Evolutionary conservation across 768 basidiomycete species (phyloP).

Genomic region (Coprinellus micaceus): DNA sequence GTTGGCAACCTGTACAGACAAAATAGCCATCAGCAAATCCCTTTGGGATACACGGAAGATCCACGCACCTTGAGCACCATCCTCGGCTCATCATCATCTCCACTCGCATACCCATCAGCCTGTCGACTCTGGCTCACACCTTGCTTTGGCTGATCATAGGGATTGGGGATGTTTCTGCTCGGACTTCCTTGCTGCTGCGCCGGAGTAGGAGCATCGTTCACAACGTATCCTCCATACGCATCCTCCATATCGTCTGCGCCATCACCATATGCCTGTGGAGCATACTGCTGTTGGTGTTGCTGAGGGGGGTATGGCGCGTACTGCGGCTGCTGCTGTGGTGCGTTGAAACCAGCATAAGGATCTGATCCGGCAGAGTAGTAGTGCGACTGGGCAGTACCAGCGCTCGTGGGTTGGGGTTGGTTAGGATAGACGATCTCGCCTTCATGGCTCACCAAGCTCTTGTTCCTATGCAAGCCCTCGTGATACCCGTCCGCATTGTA

Average conservation of each 20-base stretch:
- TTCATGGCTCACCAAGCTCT: conserved; percentile 2
- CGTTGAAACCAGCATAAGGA: not conserved
- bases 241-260: conserved; percentile 5
- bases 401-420: not conserved
- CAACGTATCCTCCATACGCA: conserved; percentile 35
- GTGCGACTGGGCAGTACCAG: not conserved
- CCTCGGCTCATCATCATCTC: conserved; percentile 23
- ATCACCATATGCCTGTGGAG: not conserved
- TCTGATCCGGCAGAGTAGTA: not conserved
- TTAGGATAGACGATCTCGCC: conserved; percentile 3
- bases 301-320: not conserved
- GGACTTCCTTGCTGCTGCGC: not conserved
- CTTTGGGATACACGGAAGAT: not conserved
- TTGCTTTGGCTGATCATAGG: conserved; percentile 15
- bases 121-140: conserved; percentile 3
- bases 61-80: conserved; percentile 32
- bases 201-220: conserved; percentile 9
- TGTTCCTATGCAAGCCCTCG: conserved; percentile 4
- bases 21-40: too few species aligned
- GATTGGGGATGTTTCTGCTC: conserved; percentile 15
- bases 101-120: not conserved
- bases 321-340: not conserved
- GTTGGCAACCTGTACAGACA: conserved; percentile 23
- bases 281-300: conserved; percentile 1
- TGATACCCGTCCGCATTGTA: conserved; percentile 10